phyloP scores from a whole-genome alignment of 1,284 basidiomycete species.

The Ustilago lituana region DNA sequence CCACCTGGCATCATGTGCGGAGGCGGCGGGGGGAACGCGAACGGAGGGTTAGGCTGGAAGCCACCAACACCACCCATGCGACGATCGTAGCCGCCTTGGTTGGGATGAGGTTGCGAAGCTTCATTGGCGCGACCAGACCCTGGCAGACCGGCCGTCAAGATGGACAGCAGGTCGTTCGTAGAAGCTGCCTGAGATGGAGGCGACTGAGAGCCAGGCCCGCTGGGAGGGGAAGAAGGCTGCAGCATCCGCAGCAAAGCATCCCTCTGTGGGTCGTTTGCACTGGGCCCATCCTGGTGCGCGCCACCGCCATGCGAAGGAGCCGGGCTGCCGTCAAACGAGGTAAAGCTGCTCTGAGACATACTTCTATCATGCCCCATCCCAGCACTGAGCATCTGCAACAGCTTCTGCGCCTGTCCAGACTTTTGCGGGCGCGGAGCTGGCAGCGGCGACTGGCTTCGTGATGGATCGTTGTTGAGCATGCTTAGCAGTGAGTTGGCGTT shows the following conservation, averaged over 20 bases:
- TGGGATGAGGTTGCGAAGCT: slow-evolving; percentile 15
- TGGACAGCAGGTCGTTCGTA: slow-evolving; percentile 47
- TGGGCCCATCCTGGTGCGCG: slow-evolving; percentile 15
- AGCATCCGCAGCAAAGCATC: slow-evolving; percentile 42
- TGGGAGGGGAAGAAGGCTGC: slow-evolving; percentile 15
- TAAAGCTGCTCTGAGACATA: slow-evolving; percentile 38
- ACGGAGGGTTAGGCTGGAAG: slow-evolving; percentile 23
- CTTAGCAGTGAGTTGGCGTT: slow-evolving; percentile 30
- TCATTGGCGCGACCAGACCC: slow-evolving; percentile 11
- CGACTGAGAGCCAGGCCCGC: slow-evolving; percentile 12
- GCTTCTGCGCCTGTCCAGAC: slow-evolving; percentile 48
- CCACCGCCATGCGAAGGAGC: slow-evolving; percentile 6
- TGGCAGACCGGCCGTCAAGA: slow-evolving; percentile 32
- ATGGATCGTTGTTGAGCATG: slow-evolving; percentile 41
- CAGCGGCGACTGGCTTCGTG: slow-evolving; percentile 51
- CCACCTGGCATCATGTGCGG: slow-evolving; percentile 37
- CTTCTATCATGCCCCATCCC: slow-evolving; percentile 31
- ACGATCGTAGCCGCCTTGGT: slow-evolving; percentile 13
- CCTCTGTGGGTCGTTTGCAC: slow-evolving; percentile 15
- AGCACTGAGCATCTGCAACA: slow-evolving; percentile 55
- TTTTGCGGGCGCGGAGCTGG: slow-evolving; percentile 56
- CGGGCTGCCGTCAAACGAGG: slow-evolving; percentile 20
- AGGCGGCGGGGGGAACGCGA: slow-evolving; percentile 37
- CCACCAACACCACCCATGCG: slow-evolving; percentile 14
- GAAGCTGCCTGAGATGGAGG: slow-evolving; percentile 19